Evolutionary conservation across 2,329 filamentous ascomycete genomes (phyloP).

Genomic region (Beauveria brongniartii): DNA sequence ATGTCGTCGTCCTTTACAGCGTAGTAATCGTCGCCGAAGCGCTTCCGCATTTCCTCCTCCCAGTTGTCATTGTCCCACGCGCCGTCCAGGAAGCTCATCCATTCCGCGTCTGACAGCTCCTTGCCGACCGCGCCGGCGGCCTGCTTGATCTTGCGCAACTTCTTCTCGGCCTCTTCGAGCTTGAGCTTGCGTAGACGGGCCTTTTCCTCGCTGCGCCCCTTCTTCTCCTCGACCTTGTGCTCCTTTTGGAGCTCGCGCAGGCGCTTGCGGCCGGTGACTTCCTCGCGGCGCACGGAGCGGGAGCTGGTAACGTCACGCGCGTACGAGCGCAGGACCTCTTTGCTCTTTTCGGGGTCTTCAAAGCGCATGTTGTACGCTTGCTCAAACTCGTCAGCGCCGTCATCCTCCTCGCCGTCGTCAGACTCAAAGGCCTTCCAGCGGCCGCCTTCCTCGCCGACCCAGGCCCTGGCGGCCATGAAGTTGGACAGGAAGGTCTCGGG

Average conservation of each 20-base stretch:
- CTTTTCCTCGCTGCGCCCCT: constrained; percentile 68
- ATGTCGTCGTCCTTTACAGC: constrained; percentile 51
- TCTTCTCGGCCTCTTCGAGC: constrained; percentile 82
- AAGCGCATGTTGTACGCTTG: constrained; percentile 93
- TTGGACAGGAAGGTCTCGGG: constrained; percentile 92
- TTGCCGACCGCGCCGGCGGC: constrained; percentile 72
- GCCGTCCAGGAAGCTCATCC: constrained; percentile 75
- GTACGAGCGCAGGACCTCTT: constrained; percentile 82
- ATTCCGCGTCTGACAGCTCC: constrained; percentile 64
- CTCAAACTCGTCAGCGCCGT: constrained; percentile 82
- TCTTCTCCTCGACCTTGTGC: constrained; percentile 70
- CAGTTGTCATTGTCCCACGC: constrained; percentile 85
- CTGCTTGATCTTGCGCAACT: constrained; percentile 79
- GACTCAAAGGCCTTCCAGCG: constrained; percentile 81
- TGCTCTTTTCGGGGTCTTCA: constrained; percentile 81
- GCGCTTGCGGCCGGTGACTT: constrained; percentile 67
- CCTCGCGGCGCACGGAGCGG: constrained; percentile 79
- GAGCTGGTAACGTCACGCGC: constrained; percentile 76
- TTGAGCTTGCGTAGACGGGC: constrained; percentile 79
- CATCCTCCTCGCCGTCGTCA: constrained; percentile 74
- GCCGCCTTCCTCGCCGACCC: constrained; percentile 62
- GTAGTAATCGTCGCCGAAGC: constrained; percentile 90
- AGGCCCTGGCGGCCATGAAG: constrained; percentile 86
- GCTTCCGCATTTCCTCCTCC: constrained; percentile 82
- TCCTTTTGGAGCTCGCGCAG: constrained; percentile 70